A percentile compares a stretch with the other conserved stretches of the same genome.
These are phyloP conservation scores for Ophiostoma fasciatum DNA, from an alignment of 2,329 filamentous ascomycete species.

Conservation along the genomic window DNA sequence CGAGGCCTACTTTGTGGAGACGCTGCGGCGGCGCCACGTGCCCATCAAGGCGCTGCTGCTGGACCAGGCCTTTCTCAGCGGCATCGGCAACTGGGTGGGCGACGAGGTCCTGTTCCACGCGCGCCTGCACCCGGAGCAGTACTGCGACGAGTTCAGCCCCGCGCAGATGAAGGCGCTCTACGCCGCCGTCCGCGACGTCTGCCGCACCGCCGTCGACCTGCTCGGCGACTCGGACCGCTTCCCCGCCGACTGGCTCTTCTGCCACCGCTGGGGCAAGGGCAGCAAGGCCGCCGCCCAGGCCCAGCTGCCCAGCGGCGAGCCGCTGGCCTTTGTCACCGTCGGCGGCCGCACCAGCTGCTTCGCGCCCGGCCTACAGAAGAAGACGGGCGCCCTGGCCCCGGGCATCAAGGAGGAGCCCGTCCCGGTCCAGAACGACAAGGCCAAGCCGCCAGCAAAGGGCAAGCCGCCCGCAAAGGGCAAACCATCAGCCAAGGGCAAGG, in stretches of 20 bases:
- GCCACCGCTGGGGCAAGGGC: constrained; percentile 78
- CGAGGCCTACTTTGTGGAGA: constrained; percentile 54
- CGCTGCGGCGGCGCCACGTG: constrained; percentile 62
- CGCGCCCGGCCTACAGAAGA: constrained; percentile 76
- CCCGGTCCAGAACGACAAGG: constrained; percentile 16
- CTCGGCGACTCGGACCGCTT: constrained; percentile 75
- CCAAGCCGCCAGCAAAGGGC: constrained; percentile 11
- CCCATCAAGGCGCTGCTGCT: constrained; percentile 81
- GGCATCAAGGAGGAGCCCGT: constrained; percentile 29
- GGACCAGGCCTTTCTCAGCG: constrained; percentile 77
- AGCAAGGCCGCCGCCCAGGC: constrained; percentile 46
- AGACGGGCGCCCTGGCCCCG: constrained; percentile 37
- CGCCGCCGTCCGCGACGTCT: constrained; percentile 61
- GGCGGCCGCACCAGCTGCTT: constrained; percentile 85
- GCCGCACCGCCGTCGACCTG: constrained; percentile 60
- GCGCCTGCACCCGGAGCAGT: constrained; percentile 80
- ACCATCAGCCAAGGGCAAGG: constrained; percentile 9
- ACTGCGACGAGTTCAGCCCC: constrained; percentile 66
- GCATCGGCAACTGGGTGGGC: constrained; percentile 94
- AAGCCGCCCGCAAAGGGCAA: constrained; percentile 13
- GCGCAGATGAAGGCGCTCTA: constrained; percentile 59
- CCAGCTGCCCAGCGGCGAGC: constrained; percentile 67
- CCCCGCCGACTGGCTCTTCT: constrained; percentile 77
- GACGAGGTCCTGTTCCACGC: constrained; percentile 91
- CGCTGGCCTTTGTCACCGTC: constrained; percentile 74